Evolutionary conservation across 2,329 filamentous ascomycete genomes (phyloP), one percentile per base, ranked within the genome.

Genomic region (Karstenula rhodostoma): DNA sequence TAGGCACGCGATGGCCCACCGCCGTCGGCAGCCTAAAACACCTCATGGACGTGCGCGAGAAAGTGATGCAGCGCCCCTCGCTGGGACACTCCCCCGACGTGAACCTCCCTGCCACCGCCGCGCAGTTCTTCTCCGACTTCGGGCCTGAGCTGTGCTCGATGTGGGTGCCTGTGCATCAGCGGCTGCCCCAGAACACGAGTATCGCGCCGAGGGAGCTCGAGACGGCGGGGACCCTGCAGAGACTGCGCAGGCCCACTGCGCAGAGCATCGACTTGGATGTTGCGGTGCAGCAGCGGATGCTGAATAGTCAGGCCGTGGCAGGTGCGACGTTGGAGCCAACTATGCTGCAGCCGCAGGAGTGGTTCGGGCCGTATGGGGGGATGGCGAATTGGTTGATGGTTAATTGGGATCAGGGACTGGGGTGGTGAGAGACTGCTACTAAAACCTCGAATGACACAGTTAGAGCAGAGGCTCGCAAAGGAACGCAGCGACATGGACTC

Each of bases 321-420:
- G 62, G 55, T 10, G 65, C 59, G 22, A 50, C 61, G 23, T 46
- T 71, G 10, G 73, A 74, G 47, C 68, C 72, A 9, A 72, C 67
- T 7, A 27, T 75, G n/a, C 55, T 76, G n/a, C 70, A 76, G 44
- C 67, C 71, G 13, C 71, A 74, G 46, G 67, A 72, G 19, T 74
- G 67, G 66, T 68, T 75, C 29, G 66, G 65, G 7, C 68, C 67
- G 10, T 74, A 74, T 44, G 68, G 67, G 23, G 70, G 66, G 3
- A 66, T 72, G 59, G 71, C 70, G 12, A 74, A 73, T 47, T 76
- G 72, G 73, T 58, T 75, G 33, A 70, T 74, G 62, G 66, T 68
- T n/a, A 73, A 76, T 55, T 76, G 73, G 73, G 71, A 75, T 27
- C 72, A 74, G 40, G 67, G 63, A 10, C 59, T 73, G 23, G 66